Conservation (phyloP, 75 land plant genomes). For the Pinus tabuliformis region DNA sequence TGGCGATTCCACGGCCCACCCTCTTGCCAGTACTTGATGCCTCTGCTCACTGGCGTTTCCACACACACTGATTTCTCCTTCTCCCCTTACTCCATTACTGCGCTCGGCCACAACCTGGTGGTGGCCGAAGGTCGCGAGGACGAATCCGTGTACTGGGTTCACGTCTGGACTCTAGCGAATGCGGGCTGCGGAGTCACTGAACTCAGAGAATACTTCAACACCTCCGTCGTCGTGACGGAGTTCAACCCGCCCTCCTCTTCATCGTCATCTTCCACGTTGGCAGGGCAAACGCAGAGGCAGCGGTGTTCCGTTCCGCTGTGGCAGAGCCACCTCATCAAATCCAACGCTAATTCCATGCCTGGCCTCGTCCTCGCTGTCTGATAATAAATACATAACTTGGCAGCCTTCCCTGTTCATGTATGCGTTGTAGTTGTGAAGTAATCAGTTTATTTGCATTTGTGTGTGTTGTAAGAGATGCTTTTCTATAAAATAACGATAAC, state of each 20-base stretch:
- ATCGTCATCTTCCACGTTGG: background rate
- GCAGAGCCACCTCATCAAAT: background rate
- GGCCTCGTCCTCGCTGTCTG: constrained; percentile 49
- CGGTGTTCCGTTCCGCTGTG: constrained; percentile 50
- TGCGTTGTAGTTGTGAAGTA: too few species aligned
- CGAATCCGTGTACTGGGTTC: constrained; percentile 63
- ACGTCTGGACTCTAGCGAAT: constrained; percentile 69
- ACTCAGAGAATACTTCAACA: constrained; percentile 79
- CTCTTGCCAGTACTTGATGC: constrained; percentile 6
- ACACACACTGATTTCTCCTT: background rate
- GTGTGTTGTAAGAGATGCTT: too few species aligned
- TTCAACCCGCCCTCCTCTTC: constrained; percentile 22
- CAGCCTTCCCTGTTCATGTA: too few species aligned
- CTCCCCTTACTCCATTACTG: background rate
- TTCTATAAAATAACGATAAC: too few species aligned
- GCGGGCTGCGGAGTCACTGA: constrained; percentile 51
- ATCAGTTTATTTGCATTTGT: too few species aligned
- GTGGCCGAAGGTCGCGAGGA: constrained; percentile 67
- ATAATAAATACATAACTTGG: too few species aligned
- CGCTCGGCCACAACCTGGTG: constrained; percentile 16
- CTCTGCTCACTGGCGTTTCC: background rate
- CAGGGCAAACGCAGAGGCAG: constrained; percentile 17
- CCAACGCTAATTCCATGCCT: constrained; percentile 34
- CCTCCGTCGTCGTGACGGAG: constrained; percentile 51
- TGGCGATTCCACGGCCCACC: constrained; percentile 5